Conservation (phyloP, 148 eudicot genomes). For the Vaccinium corymbosum region DNA sequence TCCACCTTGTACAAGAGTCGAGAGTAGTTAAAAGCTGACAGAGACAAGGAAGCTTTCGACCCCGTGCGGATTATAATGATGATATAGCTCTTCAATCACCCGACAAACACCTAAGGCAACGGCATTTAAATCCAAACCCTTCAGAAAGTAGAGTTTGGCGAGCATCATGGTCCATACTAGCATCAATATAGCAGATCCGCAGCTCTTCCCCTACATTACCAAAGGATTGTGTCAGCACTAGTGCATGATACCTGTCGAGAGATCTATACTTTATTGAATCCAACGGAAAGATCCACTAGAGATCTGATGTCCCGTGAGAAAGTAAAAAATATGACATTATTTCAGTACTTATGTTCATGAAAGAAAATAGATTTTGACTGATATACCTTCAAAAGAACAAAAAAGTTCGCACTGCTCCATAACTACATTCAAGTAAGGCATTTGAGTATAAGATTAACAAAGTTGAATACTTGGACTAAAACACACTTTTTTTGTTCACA, state of each 20-base stretch:
- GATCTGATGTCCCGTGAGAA: not conserved
- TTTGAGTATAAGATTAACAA: not conserved
- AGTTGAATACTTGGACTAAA: not conserved
- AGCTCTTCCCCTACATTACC: constrained; percentile 73
- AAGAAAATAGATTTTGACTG: not conserved
- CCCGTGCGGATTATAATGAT: not conserved
- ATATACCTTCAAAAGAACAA: not conserved
- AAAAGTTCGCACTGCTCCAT: not conserved
- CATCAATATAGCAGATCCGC: constrained; percentile 92
- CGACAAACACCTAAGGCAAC: constrained; percentile 65
- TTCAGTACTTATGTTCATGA: not conserved
- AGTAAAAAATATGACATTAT: not conserved
- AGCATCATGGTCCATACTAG: constrained; percentile 76
- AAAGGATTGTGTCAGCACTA: not conserved
- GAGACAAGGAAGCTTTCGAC: not conserved
- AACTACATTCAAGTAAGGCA: not conserved
- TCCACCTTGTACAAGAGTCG: not conserved
- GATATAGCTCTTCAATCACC: constrained; percentile 35
- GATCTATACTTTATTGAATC: no score
- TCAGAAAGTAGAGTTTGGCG: constrained; percentile 56
- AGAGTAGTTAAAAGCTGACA: not conserved
- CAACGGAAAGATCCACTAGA: not conserved
- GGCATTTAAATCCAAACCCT: constrained; percentile 83
- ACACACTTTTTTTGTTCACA: not conserved
- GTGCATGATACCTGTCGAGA: not conserved